Evolutionary conservation across 768 basidiomycete species (phyloP).

Genomic region (Boletus bicolor): DNA sequence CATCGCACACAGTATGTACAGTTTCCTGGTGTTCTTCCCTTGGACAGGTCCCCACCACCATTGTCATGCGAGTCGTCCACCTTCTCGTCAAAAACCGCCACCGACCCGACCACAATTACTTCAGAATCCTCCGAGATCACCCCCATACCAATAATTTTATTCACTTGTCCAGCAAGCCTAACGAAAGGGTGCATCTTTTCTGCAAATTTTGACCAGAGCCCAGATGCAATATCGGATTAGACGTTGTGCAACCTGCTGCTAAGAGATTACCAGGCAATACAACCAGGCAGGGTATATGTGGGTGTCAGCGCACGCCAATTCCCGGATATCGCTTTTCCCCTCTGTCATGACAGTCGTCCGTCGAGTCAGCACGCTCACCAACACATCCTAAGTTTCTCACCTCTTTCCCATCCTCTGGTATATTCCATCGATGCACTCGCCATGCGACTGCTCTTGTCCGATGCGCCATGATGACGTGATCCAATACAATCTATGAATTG

Average conservation of each 20-base stretch:
- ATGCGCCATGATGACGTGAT: conserved; percentile 23
- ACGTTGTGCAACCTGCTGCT: conserved; percentile 22
- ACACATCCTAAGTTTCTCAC: conserved; percentile 21
- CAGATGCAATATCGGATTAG: conserved; percentile 31
- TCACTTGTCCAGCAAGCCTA: conserved; percentile 44
- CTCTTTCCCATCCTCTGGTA: conserved; percentile 33
- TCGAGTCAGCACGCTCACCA: not conserved
- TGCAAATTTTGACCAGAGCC: too few species aligned
- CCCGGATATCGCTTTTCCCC: conserved; percentile 39
- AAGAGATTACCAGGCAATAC: conserved; percentile 24
- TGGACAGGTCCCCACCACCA: conserved; percentile 1
- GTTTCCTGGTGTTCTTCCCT: not conserved
- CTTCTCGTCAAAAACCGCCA: conserved; percentile 6
- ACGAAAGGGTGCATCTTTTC: conserved; percentile 37
- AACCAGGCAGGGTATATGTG: conserved; percentile 11
- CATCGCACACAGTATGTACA: conserved; percentile 34
- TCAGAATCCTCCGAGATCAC: conserved; percentile 28
- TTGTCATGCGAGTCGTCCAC: conserved; percentile 24
- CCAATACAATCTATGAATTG: conserved; percentile 20
- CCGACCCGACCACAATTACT: conserved; percentile 15
- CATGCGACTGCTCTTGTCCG: conserved; percentile 5
- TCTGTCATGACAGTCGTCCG: conserved; percentile 25
- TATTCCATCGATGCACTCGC: conserved; percentile 14
- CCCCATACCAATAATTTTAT: conserved; percentile 27
- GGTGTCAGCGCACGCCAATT: conserved; percentile 42